phyloP scores from a whole-genome alignment of 768 basidiomycete genomes.

The Lentinula detonsa region DNA sequence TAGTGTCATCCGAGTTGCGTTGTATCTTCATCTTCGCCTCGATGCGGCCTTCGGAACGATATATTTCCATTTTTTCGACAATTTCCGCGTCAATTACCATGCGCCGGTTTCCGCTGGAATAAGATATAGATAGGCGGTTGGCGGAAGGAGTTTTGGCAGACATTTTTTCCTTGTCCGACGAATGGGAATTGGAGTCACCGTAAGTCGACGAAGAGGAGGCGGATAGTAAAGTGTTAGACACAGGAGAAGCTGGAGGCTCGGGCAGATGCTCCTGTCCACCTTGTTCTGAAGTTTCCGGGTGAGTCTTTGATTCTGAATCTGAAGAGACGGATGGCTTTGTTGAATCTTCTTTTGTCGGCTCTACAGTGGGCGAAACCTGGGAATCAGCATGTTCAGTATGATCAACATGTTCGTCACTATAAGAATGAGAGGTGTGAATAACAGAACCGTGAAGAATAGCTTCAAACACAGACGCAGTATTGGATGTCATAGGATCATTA shows the following conservation, averaged over 20 bases:
- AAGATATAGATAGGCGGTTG: constrained; percentile 91
- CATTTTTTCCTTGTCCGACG: constrained; percentile 30
- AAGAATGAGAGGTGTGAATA: constrained; percentile 31
- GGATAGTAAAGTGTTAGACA: constrained; percentile 42
- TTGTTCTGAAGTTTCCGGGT: constrained; percentile 11
- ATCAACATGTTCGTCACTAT: constrained; percentile 43
- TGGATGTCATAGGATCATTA: constrained; percentile 20
- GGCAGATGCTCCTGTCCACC: constrained; percentile 40
- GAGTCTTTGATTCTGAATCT: not conserved
- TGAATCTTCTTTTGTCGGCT: not conserved
- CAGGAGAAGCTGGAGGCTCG: constrained; percentile 54
- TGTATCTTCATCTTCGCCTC: constrained; percentile 68
- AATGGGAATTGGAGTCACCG: constrained; percentile 37
- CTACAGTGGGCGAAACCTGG: constrained; percentile 27
- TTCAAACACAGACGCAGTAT: constrained; percentile 47
- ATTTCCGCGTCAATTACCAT: constrained; percentile 86
- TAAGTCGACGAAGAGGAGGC: constrained; percentile 36
- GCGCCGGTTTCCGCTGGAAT: constrained; percentile 82
- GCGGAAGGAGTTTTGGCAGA: constrained; percentile 55
- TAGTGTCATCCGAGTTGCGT: constrained; percentile 45
- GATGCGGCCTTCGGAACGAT: constrained; percentile 77
- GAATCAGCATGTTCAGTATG: constrained; percentile 37
- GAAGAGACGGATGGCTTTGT: not conserved
- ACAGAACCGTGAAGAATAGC: constrained; percentile 34
- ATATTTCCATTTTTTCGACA: constrained; percentile 76